Percentiles rank a stretch among this genome's conserved stretches.
Evolutionary conservation across 495 filamentous ascomycete genomes (phyloP).

Genomic region (Hypomontagnella monticulosa): DNA sequence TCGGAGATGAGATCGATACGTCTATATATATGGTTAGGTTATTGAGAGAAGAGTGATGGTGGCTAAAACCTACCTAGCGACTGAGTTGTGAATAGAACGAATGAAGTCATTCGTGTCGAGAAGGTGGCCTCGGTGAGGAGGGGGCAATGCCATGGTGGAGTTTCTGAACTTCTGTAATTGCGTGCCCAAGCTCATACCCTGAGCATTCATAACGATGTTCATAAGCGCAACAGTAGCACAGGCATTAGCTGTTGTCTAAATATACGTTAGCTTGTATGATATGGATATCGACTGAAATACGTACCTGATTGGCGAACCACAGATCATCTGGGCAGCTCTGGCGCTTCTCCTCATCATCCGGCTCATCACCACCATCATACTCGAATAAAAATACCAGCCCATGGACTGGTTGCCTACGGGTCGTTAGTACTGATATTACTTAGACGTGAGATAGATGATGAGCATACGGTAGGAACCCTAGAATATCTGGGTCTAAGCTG

Average conservation of each 20-base stretch:
- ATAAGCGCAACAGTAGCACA: conserved; percentile 90
- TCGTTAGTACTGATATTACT: conserved; percentile 6
- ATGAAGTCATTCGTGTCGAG: conserved; percentile 80
- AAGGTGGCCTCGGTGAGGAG: conserved; percentile 77
- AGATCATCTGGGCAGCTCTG: conserved; percentile 69
- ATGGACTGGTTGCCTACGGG: conserved; percentile 72
- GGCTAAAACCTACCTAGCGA: conserved; percentile 68
- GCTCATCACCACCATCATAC: conserved; percentile 65
- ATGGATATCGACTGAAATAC: conserved; percentile 2
- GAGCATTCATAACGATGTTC: conserved; percentile 90
- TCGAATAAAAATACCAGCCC: conserved; percentile 87
- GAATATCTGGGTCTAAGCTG: conserved; percentile 72
- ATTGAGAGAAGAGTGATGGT: not conserved
- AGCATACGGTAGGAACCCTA: conserved; percentile 71
- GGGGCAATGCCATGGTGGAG: conserved; percentile 71
- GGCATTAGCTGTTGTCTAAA: conserved; percentile 77
- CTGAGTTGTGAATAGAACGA: conserved; percentile 85
- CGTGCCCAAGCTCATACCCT: conserved; percentile 67
- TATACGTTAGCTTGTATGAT: conserved; percentile 8
- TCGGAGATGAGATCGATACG: conserved; percentile 82
- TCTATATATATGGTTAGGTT: conserved; percentile 41
- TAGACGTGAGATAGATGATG: not conserved
- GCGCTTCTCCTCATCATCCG: conserved; percentile 37
- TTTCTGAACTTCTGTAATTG: conserved; percentile 75
- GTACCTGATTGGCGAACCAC: conserved; percentile 95